Percentiles rank a stretch among this genome's conserved stretches.
These are phyloP conservation scores for Trichosporon inkin DNA, from an alignment of 1,284 basidiomycete species.

Conservation along the genomic window DNA sequence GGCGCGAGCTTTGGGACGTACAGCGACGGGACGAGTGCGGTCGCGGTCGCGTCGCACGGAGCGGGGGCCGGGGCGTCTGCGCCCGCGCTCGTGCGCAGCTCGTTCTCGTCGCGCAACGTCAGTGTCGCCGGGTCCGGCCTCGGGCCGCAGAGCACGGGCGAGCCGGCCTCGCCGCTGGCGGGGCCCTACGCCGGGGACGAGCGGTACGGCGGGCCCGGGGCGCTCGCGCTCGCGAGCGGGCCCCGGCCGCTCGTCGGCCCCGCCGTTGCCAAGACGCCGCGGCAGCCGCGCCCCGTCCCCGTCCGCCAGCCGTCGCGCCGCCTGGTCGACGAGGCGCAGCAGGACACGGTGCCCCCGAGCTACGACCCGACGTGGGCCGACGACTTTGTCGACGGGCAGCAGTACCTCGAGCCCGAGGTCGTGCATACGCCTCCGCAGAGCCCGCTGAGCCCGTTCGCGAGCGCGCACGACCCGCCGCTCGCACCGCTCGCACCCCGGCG, in stretches of 20 bases:
- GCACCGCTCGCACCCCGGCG: background rate
- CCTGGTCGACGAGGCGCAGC: background rate
- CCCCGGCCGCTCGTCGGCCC: background rate
- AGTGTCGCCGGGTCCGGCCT: background rate
- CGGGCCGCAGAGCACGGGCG: background rate
- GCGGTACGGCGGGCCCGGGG: background rate
- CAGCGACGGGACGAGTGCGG: background rate
- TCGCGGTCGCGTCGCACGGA: background rate
- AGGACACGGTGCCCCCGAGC: background rate
- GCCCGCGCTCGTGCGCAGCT: background rate
- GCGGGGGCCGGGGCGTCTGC: no score
- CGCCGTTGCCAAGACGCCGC: background rate
- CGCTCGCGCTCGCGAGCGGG: background rate
- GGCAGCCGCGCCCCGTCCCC: background rate
- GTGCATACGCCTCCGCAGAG: no score
- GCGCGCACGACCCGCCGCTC: background rate
- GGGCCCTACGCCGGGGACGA: background rate
- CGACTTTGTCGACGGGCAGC: constrained; percentile 1
- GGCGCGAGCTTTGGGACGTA: background rate
- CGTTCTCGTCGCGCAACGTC: background rate
- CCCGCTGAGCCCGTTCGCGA: no score
- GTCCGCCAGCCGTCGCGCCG: background rate
- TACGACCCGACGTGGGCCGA: constrained; percentile 8
- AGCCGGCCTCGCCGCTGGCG: background rate
- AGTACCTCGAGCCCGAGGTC: background rate